These are phyloP conservation scores for Erodium moschatum DNA, from an alignment of 441 rosid genomes.

Conservation along the genomic window DNA sequence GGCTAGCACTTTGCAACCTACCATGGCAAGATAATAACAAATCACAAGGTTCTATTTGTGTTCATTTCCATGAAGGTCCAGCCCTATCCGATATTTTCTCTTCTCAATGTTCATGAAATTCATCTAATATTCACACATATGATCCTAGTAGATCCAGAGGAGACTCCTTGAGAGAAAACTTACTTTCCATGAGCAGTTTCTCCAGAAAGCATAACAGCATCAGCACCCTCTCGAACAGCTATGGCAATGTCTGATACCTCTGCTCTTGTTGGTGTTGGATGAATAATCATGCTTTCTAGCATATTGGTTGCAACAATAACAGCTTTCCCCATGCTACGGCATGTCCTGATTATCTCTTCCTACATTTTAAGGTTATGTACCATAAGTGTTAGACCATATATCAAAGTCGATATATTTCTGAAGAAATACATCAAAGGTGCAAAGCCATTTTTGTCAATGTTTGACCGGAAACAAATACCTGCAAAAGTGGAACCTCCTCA, in stretches of 20 bases:
- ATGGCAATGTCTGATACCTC: constrained; percentile 98
- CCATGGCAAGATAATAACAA: not conserved
- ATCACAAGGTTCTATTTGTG: not conserved
- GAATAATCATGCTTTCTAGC: constrained; percentile 98
- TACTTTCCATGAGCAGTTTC: constrained; percentile 98
- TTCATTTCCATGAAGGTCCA: not conserved
- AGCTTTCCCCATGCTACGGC: constrained; percentile 97
- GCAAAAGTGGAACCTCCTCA: constrained; percentile 92
- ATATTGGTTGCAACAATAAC: constrained; percentile 95
- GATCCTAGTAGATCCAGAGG: not conserved
- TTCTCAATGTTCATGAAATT: not conserved
- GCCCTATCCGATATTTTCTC: not conserved
- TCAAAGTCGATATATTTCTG: too few relatives aligned
- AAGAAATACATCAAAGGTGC: too few relatives aligned
- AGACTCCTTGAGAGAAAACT: constrained; percentile 22
- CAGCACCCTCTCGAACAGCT: constrained; percentile 96
- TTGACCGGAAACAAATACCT: constrained; percentile 35
- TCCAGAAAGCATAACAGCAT: constrained; percentile 96
- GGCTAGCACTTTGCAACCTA: not conserved
- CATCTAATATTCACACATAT: not conserved
- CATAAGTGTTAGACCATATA: too few relatives aligned
- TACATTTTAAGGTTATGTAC: constrained; percentile 20
- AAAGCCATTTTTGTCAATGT: too few relatives aligned
- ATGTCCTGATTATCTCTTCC: constrained; percentile 65
- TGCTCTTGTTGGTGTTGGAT: constrained; percentile 91